phyloP scores from a whole-genome alignment of 257 asterid genomes.

The Solanum megistacrolobum region DNA sequence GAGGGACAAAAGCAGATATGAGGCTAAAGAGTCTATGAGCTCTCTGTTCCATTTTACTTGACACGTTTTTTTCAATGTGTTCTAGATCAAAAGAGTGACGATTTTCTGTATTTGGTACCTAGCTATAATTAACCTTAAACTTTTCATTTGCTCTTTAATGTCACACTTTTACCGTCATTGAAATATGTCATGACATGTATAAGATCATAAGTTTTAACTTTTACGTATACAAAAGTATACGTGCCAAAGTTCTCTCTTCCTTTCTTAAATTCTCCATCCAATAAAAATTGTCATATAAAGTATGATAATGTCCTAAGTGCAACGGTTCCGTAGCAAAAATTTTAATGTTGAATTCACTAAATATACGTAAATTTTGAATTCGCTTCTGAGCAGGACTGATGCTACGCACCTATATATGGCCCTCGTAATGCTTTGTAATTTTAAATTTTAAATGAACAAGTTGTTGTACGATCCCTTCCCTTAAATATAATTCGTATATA shows the following conservation, averaged over 20 bases:
- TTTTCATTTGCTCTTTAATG: background rate
- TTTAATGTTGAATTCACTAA: background rate
- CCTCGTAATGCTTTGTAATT: background rate
- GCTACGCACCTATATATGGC: background rate
- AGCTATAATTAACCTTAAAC: background rate
- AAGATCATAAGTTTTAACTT: background rate
- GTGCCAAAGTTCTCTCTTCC: background rate
- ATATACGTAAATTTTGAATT: background rate
- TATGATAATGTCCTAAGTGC: background rate
- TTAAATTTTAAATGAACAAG: background rate
- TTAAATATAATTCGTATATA: background rate
- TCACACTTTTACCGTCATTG: background rate
- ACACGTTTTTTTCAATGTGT: background rate
- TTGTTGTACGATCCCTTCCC: background rate
- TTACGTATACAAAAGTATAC: background rate
- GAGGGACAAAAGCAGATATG: background rate
- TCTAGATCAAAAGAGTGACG: background rate
- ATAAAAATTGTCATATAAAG: background rate
- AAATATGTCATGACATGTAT: background rate
- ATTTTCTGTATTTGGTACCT: background rate
- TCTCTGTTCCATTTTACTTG: background rate
- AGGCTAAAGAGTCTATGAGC: background rate
- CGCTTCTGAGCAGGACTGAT: background rate
- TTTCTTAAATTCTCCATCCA: background rate
- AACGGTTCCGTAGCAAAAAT: background rate